Evolutionary conservation across 2,329 filamentous ascomycete species (phyloP).

Genomic region (Sporothrix pseudoabietina): DNA sequence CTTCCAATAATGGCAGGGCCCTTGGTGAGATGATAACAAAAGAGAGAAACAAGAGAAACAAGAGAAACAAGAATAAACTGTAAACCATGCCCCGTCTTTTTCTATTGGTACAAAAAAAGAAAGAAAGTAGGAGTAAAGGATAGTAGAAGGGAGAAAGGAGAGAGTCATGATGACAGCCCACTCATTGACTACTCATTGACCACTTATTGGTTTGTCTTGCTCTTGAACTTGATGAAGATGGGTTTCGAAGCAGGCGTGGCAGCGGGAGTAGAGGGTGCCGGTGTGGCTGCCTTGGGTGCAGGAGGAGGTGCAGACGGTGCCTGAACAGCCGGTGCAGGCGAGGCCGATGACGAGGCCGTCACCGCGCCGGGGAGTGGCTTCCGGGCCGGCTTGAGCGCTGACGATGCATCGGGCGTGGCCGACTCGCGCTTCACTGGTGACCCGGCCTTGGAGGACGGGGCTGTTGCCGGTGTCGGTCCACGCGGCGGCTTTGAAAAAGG

Average conservation of each 20-base stretch:
- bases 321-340: background rate
- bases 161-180: too few relatives aligned
- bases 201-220: constrained; percentile 28
- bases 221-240: constrained; percentile 36
- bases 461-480: constrained; percentile 14
- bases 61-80: background rate
- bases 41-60: background rate
- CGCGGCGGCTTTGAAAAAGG: background rate
- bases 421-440: constrained; percentile 9
- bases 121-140: background rate
- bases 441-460: constrained; percentile 17
- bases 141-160: background rate
- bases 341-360: background rate
- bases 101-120: constrained; percentile 14
- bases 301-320: background rate
- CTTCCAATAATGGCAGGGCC: background rate
- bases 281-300: background rate
- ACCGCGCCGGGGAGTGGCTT: constrained; percentile 33
- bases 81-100: background rate
- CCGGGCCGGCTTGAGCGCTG: constrained; percentile 26
- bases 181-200: background rate
- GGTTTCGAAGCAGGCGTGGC: constrained; percentile 27
- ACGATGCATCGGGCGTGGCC: background rate
- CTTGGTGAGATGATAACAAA: background rate
- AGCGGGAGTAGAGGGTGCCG: background rate